Conservation (phyloP, 345 rosid species). For the Cochlearia excelsa region DNA sequence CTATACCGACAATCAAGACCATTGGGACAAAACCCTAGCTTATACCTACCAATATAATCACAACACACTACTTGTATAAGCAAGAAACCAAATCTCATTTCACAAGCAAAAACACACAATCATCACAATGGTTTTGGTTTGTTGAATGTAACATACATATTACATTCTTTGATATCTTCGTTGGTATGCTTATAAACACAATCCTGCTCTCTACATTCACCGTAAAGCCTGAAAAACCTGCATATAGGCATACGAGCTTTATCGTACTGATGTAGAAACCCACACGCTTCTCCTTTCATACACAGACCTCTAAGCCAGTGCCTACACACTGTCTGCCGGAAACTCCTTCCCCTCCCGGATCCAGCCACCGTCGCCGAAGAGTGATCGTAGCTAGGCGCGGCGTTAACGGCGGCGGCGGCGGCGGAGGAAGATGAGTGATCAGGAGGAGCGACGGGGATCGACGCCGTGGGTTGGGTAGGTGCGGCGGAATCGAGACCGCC, state of each 20-base stretch:
- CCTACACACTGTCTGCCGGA: constrained; percentile 95
- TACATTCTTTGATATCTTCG: constrained; percentile 98
- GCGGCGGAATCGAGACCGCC: constrained; percentile 58
- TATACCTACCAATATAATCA: constrained; percentile 59
- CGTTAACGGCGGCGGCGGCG: constrained; percentile 35
- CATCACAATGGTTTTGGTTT: background rate
- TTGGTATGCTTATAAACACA: constrained; percentile 96
- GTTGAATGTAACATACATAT: constrained; percentile 56
- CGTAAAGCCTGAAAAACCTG: constrained; percentile 75
- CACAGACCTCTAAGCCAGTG: constrained; percentile 99
- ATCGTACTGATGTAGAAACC: constrained; percentile 95
- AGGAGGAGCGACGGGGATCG: constrained; percentile 52
- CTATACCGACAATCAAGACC: constrained; percentile 96
- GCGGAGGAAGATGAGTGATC: constrained; percentile 39
- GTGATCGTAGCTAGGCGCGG: constrained; percentile 32
- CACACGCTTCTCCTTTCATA: constrained; percentile 99
- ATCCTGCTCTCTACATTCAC: constrained; percentile 98
- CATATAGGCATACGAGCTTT: constrained; percentile 98
- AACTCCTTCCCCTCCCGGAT: constrained; percentile 71
- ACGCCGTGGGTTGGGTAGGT: constrained; percentile 48
- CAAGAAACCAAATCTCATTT: constrained; percentile 1
- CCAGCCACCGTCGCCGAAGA: constrained; percentile 22
- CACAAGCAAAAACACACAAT: background rate
- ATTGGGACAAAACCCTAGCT: constrained; percentile 97
- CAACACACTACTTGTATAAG: background rate